These are phyloP conservation scores for Cladosporium cucumerinum DNA, from an alignment of 2,329 filamentous ascomycete genomes.

Conservation along the genomic window DNA sequence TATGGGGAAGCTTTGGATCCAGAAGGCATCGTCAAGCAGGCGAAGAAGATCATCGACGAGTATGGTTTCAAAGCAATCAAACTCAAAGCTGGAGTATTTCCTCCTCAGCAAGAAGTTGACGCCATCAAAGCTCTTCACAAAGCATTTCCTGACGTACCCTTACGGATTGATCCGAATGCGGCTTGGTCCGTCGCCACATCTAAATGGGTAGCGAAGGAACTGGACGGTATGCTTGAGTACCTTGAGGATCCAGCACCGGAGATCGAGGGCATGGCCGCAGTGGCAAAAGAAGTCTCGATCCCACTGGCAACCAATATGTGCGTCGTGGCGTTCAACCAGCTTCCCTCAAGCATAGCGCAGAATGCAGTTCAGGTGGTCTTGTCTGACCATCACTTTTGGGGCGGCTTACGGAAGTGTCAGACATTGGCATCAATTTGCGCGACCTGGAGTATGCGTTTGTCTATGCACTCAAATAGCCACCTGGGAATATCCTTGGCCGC, in stretches of 20 bases:
- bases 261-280: conserved; percentile 4
- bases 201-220: conserved; percentile 13
- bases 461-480: conserved; percentile 10
- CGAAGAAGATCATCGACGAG: conserved; percentile 9
- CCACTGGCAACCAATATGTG: conserved; percentile 4
- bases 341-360: conserved; percentile 2
- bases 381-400: conserved; percentile 9
- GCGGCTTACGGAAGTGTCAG: conserved; percentile 4
- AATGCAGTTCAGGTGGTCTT: conserved; percentile 4
- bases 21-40: conserved; percentile 8
- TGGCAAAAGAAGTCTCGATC: conserved; percentile 7
- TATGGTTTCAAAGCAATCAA: conserved; percentile 15
- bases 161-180: conserved; percentile 12
- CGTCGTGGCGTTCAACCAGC: conserved; percentile 4
- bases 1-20: conserved; percentile 11
- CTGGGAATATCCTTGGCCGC: conserved; percentile 2
- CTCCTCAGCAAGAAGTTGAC: conserved; percentile 5
- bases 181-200: conserved; percentile 12
- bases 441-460: conserved; percentile 2
- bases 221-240: conserved; percentile 10
- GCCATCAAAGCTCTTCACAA: conserved; percentile 12
- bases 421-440: conserved; percentile 1
- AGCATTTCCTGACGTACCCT: conserved; percentile 2
- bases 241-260: conserved; percentile 5
- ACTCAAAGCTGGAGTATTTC: conserved; percentile 12